These are phyloP conservation scores for Penicillium sp. DNA, from an alignment of 2,329 filamentous ascomycete genomes.

Conservation along the genomic window DNA sequence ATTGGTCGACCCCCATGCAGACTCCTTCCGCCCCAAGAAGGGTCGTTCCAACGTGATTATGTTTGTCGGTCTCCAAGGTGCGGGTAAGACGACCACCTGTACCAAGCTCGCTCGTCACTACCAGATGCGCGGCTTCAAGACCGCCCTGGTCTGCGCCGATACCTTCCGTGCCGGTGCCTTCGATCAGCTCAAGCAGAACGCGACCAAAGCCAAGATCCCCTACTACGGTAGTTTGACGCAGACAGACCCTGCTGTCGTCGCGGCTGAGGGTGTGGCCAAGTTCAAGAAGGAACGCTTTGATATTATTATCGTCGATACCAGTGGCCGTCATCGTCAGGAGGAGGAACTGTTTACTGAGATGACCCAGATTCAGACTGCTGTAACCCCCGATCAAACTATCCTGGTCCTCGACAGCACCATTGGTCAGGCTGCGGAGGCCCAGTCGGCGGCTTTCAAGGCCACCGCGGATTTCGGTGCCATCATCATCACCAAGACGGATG, in stretches of 20 bases:
- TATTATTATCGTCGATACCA: conserved; percentile 97
- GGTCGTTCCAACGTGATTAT: conserved; percentile 96
- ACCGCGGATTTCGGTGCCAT: conserved; percentile 96
- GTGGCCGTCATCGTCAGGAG: conserved; percentile 90
- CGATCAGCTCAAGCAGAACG: conserved; percentile 97
- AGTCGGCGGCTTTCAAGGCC: conserved; percentile 95
- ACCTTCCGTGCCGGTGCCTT: conserved; percentile 98
- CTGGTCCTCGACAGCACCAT: conserved; percentile 97
- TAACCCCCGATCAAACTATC: conserved; percentile 92
- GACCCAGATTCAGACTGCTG: conserved; percentile 89
- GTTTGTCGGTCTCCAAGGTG: conserved; percentile 97
- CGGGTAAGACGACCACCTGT: conserved; percentile 96
- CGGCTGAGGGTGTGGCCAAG: conserved; percentile 92
- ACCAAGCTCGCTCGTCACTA: conserved; percentile 96
- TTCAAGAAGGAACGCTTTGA: conserved; percentile 99
- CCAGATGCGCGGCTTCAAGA: conserved; percentile 84
- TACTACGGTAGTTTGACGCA: conserved; percentile 97
- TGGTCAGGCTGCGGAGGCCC: conserved; percentile 89
- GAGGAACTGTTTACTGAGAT: conserved; percentile 95
- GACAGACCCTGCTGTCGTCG: conserved; percentile 89
- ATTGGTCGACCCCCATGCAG: conserved; percentile 90
- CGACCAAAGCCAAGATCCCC: conserved; percentile 96
- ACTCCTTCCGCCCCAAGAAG: conserved; percentile 95
- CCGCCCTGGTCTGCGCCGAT: conserved; percentile 92
- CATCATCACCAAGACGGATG: conserved; percentile 98